Conservation (phyloP, 2,329 filamentous ascomycete genomes). For the Botrytis elliptica region DNA sequence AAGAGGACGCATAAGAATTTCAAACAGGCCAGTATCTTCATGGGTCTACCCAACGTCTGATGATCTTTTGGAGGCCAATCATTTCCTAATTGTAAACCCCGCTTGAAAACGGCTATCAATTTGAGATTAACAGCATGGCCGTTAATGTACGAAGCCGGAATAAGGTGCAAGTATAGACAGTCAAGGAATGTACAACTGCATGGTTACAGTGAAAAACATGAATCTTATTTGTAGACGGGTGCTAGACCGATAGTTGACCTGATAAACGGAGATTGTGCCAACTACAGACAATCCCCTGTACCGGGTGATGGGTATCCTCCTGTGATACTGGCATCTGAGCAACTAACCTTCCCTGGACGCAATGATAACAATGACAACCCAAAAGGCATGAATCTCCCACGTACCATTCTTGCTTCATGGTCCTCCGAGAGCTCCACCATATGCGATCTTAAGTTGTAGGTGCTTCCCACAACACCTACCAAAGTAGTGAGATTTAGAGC, state of each 20-base stretch:
- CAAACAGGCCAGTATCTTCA: not conserved
- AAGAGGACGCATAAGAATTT: not conserved
- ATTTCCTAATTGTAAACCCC: not conserved
- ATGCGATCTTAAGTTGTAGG: constrained; percentile 28
- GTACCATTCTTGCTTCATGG: constrained; percentile 31
- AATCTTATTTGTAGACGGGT: not conserved
- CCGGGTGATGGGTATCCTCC: not conserved
- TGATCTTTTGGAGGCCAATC: not conserved
- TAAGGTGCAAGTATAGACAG: not conserved
- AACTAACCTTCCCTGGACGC: not conserved
- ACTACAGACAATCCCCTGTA: not conserved
- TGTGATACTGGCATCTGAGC: not conserved
- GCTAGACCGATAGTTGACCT: not conserved
- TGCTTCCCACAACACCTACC: constrained; percentile 25
- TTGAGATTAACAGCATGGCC: not conserved
- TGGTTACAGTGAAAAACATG: not conserved
- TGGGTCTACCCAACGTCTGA: not conserved
- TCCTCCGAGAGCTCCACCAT: constrained; percentile 33
- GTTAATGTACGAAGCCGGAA: not conserved
- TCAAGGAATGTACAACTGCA: not conserved
- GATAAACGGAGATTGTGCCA: not conserved
- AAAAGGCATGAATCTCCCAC: constrained; percentile 11
- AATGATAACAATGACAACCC: not conserved
- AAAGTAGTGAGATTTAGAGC: constrained; percentile 27
- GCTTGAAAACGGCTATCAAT: not conserved